Conservation (phyloP, 805 yeast species). For the Suhomyces pyralidae region DNA sequence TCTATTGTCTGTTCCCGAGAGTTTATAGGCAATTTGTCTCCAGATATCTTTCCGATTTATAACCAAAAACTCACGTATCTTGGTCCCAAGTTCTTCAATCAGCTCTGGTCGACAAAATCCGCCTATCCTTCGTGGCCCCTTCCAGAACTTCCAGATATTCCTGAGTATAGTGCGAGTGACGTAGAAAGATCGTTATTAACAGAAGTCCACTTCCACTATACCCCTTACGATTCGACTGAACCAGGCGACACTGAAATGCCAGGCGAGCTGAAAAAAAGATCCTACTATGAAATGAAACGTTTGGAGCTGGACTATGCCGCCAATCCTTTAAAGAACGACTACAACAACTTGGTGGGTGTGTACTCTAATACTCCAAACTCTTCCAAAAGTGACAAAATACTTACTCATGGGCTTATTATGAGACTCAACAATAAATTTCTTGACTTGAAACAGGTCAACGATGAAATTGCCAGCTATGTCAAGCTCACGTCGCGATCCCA, state of each 20-base stretch:
- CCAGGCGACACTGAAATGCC: slow-evolving; percentile 18
- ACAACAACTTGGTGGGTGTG: slow-evolving; percentile 49
- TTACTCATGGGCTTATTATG: slow-evolving; percentile 64
- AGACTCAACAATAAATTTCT: slow-evolving; percentile 49
- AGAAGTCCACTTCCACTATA: slow-evolving; percentile 64
- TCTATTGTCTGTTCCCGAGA: slow-evolving; percentile 81
- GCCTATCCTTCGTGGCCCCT: slow-evolving; percentile 62
- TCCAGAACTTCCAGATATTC: slow-evolving; percentile 66
- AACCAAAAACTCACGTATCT: slow-evolving; percentile 62
- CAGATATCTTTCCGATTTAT: slow-evolving; percentile 74
- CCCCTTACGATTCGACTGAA: slow-evolving; percentile 48
- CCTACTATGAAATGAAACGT: slow-evolving; percentile 60
- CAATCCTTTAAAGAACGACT: slow-evolving; percentile 59
- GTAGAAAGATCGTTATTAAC: slow-evolving; percentile 76
- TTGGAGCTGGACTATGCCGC: slow-evolving; percentile 64
- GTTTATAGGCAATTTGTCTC: slow-evolving; percentile 76
- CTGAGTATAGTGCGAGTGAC: slow-evolving; percentile 63
- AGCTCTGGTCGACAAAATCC: slow-evolving; percentile 20
- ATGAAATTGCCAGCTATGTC: slow-evolving; percentile 37
- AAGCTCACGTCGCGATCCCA: slow-evolving; percentile 40
- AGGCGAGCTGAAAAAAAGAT: slow-evolving; percentile 18
- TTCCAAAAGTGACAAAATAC: slow-evolving; percentile 31
- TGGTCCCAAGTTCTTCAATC: slow-evolving; percentile 53
- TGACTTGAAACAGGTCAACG: slow-evolving; percentile 40
- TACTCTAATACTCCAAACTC: slow-evolving; percentile 28